phyloP scores from a whole-genome alignment of 2,329 filamentous ascomycete species.

The Talaromyces sp. region DNA sequence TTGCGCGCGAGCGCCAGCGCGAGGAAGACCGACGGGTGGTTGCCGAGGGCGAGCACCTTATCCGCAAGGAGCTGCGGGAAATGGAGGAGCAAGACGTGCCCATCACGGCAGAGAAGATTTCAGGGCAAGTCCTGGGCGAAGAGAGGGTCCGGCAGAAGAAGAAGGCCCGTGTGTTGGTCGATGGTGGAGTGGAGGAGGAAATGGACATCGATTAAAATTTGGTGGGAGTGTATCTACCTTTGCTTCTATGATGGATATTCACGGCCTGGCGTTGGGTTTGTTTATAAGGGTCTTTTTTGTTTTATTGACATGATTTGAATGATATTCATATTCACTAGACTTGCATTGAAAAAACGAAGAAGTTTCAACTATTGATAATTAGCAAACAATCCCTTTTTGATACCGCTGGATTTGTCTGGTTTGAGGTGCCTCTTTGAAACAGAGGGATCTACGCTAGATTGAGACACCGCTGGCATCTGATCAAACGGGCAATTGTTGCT shows the following conservation, averaged over 20 bases:
- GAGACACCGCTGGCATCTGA: not conserved
- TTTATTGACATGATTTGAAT: not conserved
- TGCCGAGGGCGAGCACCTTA: conserved; percentile 83
- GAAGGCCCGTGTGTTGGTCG: conserved; percentile 40
- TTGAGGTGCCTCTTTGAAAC: not conserved
- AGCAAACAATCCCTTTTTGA: not conserved
- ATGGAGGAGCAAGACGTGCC: conserved; percentile 44
- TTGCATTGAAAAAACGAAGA: not conserved
- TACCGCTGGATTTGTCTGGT: not conserved
- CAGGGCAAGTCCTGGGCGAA: conserved; percentile 33
- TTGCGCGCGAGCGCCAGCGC: conserved; percentile 65
- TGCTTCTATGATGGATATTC: conserved; percentile 5
- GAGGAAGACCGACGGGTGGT: conserved; percentile 82
- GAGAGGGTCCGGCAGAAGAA: conserved; percentile 39
- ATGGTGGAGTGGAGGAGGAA: conserved; percentile 41
- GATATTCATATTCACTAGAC: not conserved
- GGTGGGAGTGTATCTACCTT: conserved; percentile 10
- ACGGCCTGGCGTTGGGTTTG: conserved; percentile 16
- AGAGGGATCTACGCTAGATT: not conserved
- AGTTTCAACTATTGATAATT: not conserved
- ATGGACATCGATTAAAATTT: conserved; percentile 42
- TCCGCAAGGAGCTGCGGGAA: conserved; percentile 64
- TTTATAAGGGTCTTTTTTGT: not conserved
- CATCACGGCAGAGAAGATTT: conserved; percentile 31
- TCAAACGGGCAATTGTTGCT: not conserved